phyloP scores from a whole-genome alignment of 2,329 filamentous ascomycete genomes.

The Mariannaea elegans region DNA sequence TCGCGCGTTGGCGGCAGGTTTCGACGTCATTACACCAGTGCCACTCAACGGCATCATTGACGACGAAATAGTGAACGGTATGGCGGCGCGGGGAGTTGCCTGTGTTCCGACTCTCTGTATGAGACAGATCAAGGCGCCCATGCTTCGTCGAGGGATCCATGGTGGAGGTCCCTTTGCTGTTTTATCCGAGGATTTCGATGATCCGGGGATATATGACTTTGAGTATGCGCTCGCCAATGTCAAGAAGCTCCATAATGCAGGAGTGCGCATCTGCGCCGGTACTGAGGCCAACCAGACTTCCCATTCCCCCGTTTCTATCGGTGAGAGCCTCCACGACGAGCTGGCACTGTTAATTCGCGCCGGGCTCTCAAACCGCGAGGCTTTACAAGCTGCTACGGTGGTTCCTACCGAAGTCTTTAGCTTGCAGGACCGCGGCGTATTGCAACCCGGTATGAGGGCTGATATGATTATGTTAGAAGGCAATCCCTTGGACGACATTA shows the following conservation, averaged over 20 bases:
- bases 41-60: constrained; percentile 40
- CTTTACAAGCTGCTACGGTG: constrained; percentile 30
- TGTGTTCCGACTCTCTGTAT: constrained; percentile 40
- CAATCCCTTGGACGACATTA: constrained; percentile 41
- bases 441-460: constrained; percentile 37
- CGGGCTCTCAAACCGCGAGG: constrained; percentile 30
- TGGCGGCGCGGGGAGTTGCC: constrained; percentile 32
- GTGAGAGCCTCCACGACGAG: constrained; percentile 36
- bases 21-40: constrained; percentile 42
- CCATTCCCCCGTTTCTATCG: constrained; percentile 9
- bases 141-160: not conserved
- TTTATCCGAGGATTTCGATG: not conserved
- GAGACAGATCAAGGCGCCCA: not conserved
- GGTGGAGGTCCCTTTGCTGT: not conserved
- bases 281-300: constrained; percentile 41
- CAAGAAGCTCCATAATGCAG: constrained; percentile 34
- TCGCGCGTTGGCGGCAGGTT: constrained; percentile 38
- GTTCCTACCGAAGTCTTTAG: constrained; percentile 32
- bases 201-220: constrained; percentile 26
- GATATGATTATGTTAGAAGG: constrained; percentile 44
- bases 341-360: constrained; percentile 32
- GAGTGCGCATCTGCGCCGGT: constrained; percentile 43
- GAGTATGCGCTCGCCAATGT: constrained; percentile 37
- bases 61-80: constrained; percentile 21
- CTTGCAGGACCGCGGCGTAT: constrained; percentile 37